Evolutionary conservation across 106 monocot genomes (phyloP).

Genomic region (Allium cepa): DNA sequence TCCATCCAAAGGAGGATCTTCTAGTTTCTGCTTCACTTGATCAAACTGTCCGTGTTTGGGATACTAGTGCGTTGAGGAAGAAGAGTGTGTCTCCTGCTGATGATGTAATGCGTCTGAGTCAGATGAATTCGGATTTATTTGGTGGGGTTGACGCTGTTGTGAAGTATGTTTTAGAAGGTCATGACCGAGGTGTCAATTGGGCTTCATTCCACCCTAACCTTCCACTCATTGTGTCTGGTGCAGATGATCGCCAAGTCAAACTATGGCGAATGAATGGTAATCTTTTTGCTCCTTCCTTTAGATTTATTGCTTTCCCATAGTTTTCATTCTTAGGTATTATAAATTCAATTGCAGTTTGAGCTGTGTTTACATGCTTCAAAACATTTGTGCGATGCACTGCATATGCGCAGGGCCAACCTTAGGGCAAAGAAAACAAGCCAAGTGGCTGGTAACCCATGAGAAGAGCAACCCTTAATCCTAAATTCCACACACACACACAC

Average conservation of each 20-base stretch:
- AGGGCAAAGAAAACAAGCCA: no score
- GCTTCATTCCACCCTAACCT: slow-evolving; percentile 54
- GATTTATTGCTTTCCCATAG: no score
- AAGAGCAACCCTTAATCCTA: no score
- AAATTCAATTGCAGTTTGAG: no score
- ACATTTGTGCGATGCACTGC: no score
- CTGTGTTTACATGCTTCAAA: no score
- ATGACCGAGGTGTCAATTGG: slow-evolving; percentile 67
- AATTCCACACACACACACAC: no score
- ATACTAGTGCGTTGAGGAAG: slow-evolving; percentile 56
- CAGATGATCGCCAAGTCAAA: slow-evolving; percentile 65
- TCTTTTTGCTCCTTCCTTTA: background rate
- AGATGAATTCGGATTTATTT: slow-evolving; percentile 59
- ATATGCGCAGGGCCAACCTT: no score
- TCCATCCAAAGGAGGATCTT: slow-evolving; percentile 66
- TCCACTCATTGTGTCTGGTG: slow-evolving; percentile 68
- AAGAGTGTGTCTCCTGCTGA: slow-evolving; percentile 48
- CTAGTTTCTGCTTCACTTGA: slow-evolving; percentile 65
- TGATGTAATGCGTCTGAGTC: slow-evolving; percentile 44
- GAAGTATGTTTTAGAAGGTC: slow-evolving; percentile 64
- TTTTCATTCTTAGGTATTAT: no score
- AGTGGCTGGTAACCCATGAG: no score
- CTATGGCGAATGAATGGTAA: slow-evolving; percentile 68
- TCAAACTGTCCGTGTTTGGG: slow-evolving; percentile 69
- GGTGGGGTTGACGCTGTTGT: slow-evolving; percentile 58